Percentiles rank a stretch among this genome's conserved stretches.
Evolutionary conservation across 208 protist species (phyloP).

Genomic region (Endotrypanum monterogeii): DNA sequence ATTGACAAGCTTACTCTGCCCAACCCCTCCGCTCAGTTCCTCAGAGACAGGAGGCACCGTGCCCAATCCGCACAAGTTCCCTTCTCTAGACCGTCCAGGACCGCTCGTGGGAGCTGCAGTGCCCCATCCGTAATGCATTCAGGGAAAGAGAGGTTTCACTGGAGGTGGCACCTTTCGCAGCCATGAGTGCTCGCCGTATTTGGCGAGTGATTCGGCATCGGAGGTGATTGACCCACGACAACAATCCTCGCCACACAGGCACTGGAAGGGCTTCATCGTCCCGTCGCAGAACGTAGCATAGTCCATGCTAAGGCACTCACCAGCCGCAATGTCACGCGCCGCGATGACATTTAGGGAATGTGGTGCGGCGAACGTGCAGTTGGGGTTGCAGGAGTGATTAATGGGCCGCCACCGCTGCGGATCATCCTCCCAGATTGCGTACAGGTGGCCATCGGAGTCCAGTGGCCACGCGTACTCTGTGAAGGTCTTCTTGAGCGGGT

Average conservation of each 20-base stretch:
- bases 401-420: slow-evolving; percentile 80
- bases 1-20: background rate
- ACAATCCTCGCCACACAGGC: slow-evolving; percentile 56
- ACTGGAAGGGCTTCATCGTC: slow-evolving; percentile 88
- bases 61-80: background rate
- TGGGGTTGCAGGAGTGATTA: slow-evolving; percentile 89
- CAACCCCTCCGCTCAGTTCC: background rate
- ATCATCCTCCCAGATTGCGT: slow-evolving; percentile 85
- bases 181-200: slow-evolving; percentile 76
- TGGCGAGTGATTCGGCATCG: slow-evolving; percentile 48
- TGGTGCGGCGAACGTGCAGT: slow-evolving; percentile 74
- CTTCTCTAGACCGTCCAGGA: background rate
- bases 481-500: slow-evolving; percentile 55
- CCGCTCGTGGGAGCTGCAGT: background rate
- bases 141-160: slow-evolving; percentile 22
- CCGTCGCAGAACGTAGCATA: slow-evolving; percentile 91
- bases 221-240: slow-evolving; percentile 67
- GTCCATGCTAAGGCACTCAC: slow-evolving; percentile 88
- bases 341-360: slow-evolving; percentile 90
- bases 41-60: background rate
- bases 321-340: slow-evolving; percentile 54
- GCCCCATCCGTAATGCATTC: background rate
- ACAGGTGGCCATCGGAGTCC: slow-evolving; percentile 81
- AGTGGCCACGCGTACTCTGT: slow-evolving; percentile 91
- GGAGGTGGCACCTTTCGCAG: slow-evolving; percentile 44